phyloP scores from a whole-genome alignment of 2,329 filamentous ascomycete species.

The Alternaria metachromatica region DNA sequence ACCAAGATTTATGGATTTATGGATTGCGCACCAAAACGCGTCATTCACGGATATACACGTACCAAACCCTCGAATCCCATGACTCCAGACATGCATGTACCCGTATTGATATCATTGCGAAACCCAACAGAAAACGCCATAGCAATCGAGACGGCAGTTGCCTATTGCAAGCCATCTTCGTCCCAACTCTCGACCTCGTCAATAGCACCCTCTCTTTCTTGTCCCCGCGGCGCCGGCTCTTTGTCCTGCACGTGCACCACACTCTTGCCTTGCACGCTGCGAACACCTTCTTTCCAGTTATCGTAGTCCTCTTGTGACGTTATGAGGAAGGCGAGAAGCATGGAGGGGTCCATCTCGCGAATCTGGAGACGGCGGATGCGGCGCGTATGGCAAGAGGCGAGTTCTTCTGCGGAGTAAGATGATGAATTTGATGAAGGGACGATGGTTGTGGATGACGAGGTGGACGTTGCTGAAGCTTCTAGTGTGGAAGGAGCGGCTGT shows the following conservation, averaged over 20 bases:
- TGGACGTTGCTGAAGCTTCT: slow-evolving; percentile 16
- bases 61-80: slow-evolving; percentile 12
- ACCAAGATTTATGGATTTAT: not conserved
- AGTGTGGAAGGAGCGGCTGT: slow-evolving; percentile 1
- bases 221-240: slow-evolving; percentile 61
- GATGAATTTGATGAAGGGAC: slow-evolving; percentile 29
- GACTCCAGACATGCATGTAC: slow-evolving; percentile 15
- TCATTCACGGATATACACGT: slow-evolving; percentile 16
- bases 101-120: slow-evolving; percentile 5
- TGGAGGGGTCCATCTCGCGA: slow-evolving; percentile 95
- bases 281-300: slow-evolving; percentile 78
- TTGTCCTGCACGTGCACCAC: slow-evolving; percentile 84
- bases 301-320: slow-evolving; percentile 81
- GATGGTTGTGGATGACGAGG: slow-evolving; percentile 32
- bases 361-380: slow-evolving; percentile 83
- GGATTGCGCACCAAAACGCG: slow-evolving; percentile 5
- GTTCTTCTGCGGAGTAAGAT: slow-evolving; percentile 72
- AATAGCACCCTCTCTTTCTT: slow-evolving; percentile 74
- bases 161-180: slow-evolving; percentile 49
- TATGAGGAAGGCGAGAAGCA: slow-evolving; percentile 94
- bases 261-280: slow-evolving; percentile 73
- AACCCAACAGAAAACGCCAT: slow-evolving; percentile 1
- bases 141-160: not conserved
- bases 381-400: slow-evolving; percentile 85
- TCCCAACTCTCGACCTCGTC: slow-evolving; percentile 92